Evolutionary conservation across 352 stramenopile genomes (phyloP), one percentile per base, ranked within the genome.

Genomic region (Peronospora farinosa): DNA sequence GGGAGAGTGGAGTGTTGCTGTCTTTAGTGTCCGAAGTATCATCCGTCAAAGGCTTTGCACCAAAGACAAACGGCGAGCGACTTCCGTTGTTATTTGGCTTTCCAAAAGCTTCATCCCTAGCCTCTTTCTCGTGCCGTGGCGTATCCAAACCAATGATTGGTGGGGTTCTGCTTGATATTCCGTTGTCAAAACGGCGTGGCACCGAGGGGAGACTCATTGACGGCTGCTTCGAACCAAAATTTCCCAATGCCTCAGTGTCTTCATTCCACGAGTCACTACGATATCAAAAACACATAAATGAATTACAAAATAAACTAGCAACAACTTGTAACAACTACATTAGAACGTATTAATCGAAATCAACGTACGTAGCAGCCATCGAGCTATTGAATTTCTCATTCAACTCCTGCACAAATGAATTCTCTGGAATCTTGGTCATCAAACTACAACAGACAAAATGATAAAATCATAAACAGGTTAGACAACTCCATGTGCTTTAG

Each of bases 61-160:
- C 70, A 17, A 86, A 82, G 58, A 80, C 77, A 50, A 86, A 88
- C n/a, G 68, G 57, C 4, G 56, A 68, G 30, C 48, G 59, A 3
- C n/a, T 45, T 50, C 21, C 40, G 11, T 16, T 59, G n/a, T 59
- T 40, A 6, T 67, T 52, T 21, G 53, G 32, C 15, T 72, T 56
- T 39, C 43, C 47, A 16, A 63, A 63, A 33, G 38, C 39, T 7
- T 71, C 61, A 6, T 57, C 47, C 32, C 19, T 51, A 12, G 27
- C 31, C 27, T 60, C 40, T 36, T 70, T 53, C 23, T 61, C 55
- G 9, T 13, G 6, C 9, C 47, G 46, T 9, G 53, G 43, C 10
- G 30, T 59, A 40, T 72, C 59, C 6, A 72, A 23, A 8, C 63
- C 63, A 27, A 32, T 63, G 19, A 66, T 72, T 10, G 59, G 55